These are phyloP conservation scores for Cercospora sesami DNA, from an alignment of 2,329 filamentous ascomycete genomes.

Conservation along the genomic window DNA sequence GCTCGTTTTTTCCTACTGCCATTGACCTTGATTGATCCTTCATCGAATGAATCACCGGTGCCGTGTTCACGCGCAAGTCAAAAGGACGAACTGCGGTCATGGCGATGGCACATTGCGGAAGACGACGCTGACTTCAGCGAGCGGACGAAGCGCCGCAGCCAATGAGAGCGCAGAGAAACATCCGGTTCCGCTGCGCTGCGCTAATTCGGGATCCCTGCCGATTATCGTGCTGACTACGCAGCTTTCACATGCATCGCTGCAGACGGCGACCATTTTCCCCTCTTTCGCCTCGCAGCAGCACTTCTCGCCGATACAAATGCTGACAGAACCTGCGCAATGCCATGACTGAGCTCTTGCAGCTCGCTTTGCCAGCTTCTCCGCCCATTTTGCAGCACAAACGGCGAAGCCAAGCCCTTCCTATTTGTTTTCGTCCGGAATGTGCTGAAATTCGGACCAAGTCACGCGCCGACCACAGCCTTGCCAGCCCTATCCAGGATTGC, in stretches of 20 bases:
- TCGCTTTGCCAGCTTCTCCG: constrained; percentile 7
- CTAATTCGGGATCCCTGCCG: constrained; percentile 3
- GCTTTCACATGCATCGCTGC: background rate
- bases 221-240: constrained; percentile 8
- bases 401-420: constrained; percentile 11
- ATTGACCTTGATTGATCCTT: background rate
- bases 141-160: background rate
- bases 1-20: background rate
- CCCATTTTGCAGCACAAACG: background rate
- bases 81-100: background rate
- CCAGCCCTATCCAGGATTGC: constrained; percentile 2
- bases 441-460: background rate
- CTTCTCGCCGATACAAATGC: background rate
- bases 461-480: constrained; percentile 2
- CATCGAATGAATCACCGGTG: constrained; percentile 10
- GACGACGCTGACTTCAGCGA: background rate
- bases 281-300: background rate
- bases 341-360: constrained; percentile 5
- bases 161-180: background rate
- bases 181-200: background rate
- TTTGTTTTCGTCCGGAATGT: constrained; percentile 6
- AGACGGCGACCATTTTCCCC: background rate
- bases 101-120: background rate
- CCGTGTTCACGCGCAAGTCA: constrained; percentile 7
- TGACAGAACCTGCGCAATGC: background rate